Evolutionary conservation across 306 rosid species (phyloP).

Genomic region (Dalbergia oliveri): DNA sequence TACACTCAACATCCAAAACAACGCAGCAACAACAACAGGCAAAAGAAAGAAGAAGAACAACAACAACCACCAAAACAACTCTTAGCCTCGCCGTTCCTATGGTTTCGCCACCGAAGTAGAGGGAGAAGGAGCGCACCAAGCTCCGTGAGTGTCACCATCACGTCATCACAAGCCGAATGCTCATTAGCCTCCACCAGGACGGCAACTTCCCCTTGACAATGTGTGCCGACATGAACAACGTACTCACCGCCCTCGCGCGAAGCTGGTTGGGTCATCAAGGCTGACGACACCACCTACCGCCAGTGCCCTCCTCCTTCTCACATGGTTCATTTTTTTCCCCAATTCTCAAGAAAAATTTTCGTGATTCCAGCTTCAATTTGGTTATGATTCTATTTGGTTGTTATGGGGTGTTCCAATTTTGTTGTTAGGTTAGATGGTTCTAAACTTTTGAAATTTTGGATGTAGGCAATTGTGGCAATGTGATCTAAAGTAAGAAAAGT

Average conservation of each 20-base stretch:
- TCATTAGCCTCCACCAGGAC: constrained; percentile 91
- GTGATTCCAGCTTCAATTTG: constrained; percentile 28
- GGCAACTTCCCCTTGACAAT: constrained; percentile 93
- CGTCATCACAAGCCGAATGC: constrained; percentile 94
- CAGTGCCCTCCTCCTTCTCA: constrained; percentile 67
- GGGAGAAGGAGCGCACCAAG: constrained; percentile 95
- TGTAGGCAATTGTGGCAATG: too few species aligned
- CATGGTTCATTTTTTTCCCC: constrained; percentile 37
- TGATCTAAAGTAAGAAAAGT: too few species aligned
- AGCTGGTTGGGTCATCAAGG: constrained; percentile 94
- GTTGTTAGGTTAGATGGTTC: constrained; percentile 22
- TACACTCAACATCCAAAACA: too few species aligned
- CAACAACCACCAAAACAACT: too few species aligned
- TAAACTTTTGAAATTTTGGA: too few species aligned
- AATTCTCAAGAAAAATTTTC: not conserved
- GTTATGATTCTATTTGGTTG: not conserved
- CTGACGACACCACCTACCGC: constrained; percentile 88
- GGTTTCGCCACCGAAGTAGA: constrained; percentile 57
- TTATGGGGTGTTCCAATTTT: not conserved
- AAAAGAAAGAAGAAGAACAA: too few species aligned
- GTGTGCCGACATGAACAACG: constrained; percentile 98
- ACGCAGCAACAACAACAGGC: too few species aligned
- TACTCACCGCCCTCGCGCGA: constrained; percentile 96
- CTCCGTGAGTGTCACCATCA: constrained; percentile 96
- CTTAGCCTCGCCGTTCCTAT: too few species aligned